Evolutionary conservation across 495 filamentous ascomycete genomes (phyloP), one percentile per base, ranked within the genome.

Genomic region (Annulohypoxylon bovei): DNA sequence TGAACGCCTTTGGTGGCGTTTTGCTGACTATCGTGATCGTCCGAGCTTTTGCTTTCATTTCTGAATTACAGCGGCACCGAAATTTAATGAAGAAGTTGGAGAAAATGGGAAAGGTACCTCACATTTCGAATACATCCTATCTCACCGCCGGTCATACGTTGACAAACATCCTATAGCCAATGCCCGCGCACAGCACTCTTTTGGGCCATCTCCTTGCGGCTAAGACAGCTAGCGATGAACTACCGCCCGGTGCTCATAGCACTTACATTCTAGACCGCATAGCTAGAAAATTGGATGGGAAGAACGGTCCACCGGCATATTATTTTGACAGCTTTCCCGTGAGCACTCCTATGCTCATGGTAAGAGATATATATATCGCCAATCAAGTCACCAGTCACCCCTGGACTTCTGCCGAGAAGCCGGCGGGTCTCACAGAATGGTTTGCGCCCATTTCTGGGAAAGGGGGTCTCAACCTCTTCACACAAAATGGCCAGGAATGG

Each of bases 401-500:
- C 8, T 57, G 57, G 70, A 65, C 64, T 11, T 67, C 70, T 12
- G 64, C 63, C 6, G 64, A 71, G 50, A 77, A 77, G 59, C 75
- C 75, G 2, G 0, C 14, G 7, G 58, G 12, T 20, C 67, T 77
- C 8, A 62, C 22, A 18, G 46, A 52, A 23, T 76, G 71, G 71
- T 76, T 76, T 37, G 71, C 61, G 2, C 71, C 74, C 20, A 76
- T 76, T 9, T 74, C 74, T 0, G 74, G 74, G 27, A 70, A 68
- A n/a, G 58, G 62, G 7, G 74, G 74, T 2, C 23, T 70, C n/a
- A 76, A 74, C 33, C 71, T 76, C 14, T 76, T 76, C 49, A 74
- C 74, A 1, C 71, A 76, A 39, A 76, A 76, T 54, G 80, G 79
- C 8, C 66, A 62, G 14, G 68, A 80, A 52, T 84, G 82, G 82